Conservation (phyloP, 106 monocot species). For the Ottelia alismoides region DNA sequence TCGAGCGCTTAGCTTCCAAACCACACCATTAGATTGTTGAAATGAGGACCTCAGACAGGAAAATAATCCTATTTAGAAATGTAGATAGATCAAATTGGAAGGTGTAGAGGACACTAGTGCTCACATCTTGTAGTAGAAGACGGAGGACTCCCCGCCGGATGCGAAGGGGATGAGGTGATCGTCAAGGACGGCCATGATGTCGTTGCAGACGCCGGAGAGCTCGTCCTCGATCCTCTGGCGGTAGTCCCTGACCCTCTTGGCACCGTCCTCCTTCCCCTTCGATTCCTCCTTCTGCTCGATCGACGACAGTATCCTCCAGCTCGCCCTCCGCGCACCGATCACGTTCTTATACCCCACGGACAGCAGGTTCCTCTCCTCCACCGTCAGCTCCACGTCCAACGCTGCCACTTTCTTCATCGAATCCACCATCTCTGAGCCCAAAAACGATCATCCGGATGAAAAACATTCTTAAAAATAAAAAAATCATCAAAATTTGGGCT, state of each 20-base stretch:
- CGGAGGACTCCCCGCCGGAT: slow-evolving; percentile 33
- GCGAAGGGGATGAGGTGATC: slow-evolving; percentile 46
- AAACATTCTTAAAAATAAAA: no score
- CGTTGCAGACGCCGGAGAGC: slow-evolving; percentile 37
- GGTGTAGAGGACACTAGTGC: background rate
- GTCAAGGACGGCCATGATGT: slow-evolving; percentile 45
- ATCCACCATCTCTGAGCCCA: slow-evolving; percentile 58
- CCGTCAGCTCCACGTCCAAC: slow-evolving; percentile 56
- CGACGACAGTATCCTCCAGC: slow-evolving; percentile 60
- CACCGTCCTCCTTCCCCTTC: slow-evolving; percentile 50
- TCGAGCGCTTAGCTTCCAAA: no score
- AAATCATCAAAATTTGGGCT: background rate
- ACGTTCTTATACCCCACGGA: slow-evolving; percentile 79
- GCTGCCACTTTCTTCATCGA: slow-evolving; percentile 73
- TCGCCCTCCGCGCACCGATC: slow-evolving; percentile 48
- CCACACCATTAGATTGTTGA: no score
- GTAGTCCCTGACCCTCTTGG: slow-evolving; percentile 39
- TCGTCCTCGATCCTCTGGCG: slow-evolving; percentile 56
- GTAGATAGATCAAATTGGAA: no score
- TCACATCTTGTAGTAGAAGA: slow-evolving; percentile 70
- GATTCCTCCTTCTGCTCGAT: slow-evolving; percentile 75
- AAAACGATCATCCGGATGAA: no score
- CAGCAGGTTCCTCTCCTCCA: slow-evolving; percentile 79
- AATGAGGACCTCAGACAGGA: no score
- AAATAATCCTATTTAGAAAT: no score